phyloP scores from a whole-genome alignment of 345 rosid species.

The Pistacia vera region DNA sequence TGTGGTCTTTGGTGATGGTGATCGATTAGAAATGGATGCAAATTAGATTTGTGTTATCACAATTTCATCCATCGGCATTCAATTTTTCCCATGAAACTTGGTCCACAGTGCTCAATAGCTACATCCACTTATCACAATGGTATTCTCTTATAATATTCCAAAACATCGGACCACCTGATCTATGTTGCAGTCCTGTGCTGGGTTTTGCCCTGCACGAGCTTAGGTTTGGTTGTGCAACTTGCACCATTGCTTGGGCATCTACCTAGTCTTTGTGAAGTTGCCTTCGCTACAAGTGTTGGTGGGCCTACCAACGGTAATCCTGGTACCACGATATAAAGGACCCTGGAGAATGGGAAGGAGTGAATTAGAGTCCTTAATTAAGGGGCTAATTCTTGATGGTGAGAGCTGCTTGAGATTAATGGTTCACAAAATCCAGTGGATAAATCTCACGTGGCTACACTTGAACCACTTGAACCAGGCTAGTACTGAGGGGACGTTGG shows the following conservation, averaged over 20 bases:
- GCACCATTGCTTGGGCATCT: neutral
- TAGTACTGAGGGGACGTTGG: no score
- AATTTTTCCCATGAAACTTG: neutral
- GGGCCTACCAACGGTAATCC: no score
- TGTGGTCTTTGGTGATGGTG: neutral
- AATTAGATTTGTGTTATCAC: neutral
- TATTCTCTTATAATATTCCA: conserved; percentile 22
- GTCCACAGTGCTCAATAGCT: neutral
- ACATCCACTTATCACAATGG: conserved; percentile 4
- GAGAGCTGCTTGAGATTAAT: conserved; percentile 14
- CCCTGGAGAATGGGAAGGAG: no score
- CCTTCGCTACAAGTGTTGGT: neutral
- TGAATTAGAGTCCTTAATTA: neutral
- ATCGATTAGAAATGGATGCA: no score
- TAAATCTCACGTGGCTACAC: conserved; percentile 15
- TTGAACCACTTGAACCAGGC: no score
- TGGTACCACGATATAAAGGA: no score
- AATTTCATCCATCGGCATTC: neutral
- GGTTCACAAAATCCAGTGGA: conserved; percentile 14
- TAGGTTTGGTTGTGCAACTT: neutral
- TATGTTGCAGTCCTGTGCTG: neutral
- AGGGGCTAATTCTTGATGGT: neutral
- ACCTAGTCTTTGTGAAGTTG: neutral
- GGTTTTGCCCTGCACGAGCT: neutral
- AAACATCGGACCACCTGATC: neutral